Evolutionary conservation across 2,329 filamentous ascomycete species (phyloP).

Genomic region (Cladosporium velox): DNA sequence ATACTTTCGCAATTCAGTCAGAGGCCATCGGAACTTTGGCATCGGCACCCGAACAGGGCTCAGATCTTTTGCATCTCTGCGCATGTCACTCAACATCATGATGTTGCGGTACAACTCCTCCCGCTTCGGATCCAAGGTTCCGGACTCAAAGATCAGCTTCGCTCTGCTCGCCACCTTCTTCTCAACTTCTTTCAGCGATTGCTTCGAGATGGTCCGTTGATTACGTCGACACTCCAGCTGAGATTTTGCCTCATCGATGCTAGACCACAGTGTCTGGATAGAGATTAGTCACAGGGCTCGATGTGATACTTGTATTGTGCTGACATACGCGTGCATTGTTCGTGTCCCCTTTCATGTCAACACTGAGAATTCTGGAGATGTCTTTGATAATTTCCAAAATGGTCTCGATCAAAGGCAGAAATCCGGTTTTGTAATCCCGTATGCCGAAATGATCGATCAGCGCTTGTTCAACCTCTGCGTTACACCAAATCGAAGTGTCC

Average conservation of each 20-base stretch:
- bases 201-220: not conserved
- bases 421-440: not conserved
- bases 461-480: not conserved
- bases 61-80: not conserved
- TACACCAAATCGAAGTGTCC: not conserved
- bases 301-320: not conserved
- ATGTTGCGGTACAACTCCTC: not conserved
- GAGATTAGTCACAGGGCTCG: not conserved
- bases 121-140: not conserved
- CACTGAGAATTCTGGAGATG: not conserved
- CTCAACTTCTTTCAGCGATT: not conserved
- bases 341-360: not conserved
- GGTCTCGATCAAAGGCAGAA: not conserved
- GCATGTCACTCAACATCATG: constrained; percentile 2
- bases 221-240: not conserved
- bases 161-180: not conserved
- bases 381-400: not conserved
- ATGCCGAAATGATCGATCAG: constrained; percentile 4
- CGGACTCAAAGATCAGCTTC: not conserved
- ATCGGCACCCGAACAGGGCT: not conserved
- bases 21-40: not conserved
- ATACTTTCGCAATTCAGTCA: not conserved
- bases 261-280: not conserved
- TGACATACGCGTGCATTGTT: not conserved
- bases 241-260: not conserved